A percentile compares a stretch with the other conserved stretches of the same genome.
Evolutionary conservation across 2,329 filamentous ascomycete species (phyloP).

Genomic region (Colletotrichum orbiculare): DNA sequence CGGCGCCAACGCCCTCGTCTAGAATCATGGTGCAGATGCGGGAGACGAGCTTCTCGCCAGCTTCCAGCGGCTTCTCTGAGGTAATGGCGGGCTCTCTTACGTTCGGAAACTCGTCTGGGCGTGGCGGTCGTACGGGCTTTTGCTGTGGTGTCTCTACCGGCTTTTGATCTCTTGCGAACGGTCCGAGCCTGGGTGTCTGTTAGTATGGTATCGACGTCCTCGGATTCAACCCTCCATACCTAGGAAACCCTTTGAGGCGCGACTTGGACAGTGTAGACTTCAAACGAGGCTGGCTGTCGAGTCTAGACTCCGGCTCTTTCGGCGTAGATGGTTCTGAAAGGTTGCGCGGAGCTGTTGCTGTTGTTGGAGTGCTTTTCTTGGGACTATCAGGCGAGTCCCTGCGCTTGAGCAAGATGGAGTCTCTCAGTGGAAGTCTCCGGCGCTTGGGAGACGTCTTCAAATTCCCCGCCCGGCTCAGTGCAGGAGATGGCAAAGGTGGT

Average conservation of each 20-base stretch:
- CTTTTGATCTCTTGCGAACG: conserved; percentile 1
- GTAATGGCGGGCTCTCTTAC: not conserved
- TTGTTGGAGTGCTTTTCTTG: not conserved
- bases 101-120: not conserved
- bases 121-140: not conserved
- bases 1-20: conserved; percentile 13
- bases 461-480: conserved; percentile 9
- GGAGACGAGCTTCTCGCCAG: conserved; percentile 5
- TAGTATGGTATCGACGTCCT: not conserved
- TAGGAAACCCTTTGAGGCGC: conserved; percentile 14
- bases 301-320: not conserved
- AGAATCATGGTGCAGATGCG: conserved; percentile 32
- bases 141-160: not conserved
- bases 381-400: conserved; percentile 21
- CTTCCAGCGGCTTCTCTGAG: not conserved
- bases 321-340: not conserved
- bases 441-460: conserved; percentile 21
- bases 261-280: conserved; percentile 18
- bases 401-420: conserved; percentile 28
- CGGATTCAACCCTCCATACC: not conserved
- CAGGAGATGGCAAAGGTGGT: not conserved
- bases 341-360: not conserved
- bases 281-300: conserved; percentile 7
- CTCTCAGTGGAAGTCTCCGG: conserved; percentile 21
- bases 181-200: conserved; percentile 6